phyloP scores from a whole-genome alignment of 768 basidiomycete genomes.

The Collybia sordida region DNA sequence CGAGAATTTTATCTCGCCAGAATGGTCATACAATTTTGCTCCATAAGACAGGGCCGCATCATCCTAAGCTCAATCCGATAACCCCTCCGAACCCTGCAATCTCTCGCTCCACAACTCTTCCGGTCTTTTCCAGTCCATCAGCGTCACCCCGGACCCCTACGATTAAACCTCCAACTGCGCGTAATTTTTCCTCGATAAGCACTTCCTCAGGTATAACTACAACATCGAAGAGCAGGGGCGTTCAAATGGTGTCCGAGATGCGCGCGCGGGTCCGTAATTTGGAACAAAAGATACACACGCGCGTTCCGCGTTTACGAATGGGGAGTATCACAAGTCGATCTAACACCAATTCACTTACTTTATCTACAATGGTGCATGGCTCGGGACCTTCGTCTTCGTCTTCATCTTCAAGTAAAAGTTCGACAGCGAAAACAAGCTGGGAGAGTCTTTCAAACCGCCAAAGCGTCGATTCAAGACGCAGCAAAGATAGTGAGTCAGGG shows the following conservation, averaged over 20 bases:
- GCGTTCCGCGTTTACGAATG: slow-evolving; percentile 82
- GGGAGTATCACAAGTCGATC: slow-evolving; percentile 66
- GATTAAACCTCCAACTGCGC: slow-evolving; percentile 34
- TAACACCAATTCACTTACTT: slow-evolving; percentile 35
- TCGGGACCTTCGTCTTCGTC: slow-evolving; percentile 33
- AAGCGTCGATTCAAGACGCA: slow-evolving; percentile 44
- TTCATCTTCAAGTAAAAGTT: slow-evolving; percentile 36
- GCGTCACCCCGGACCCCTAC: slow-evolving; percentile 46
- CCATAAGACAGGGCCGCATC: slow-evolving; percentile 50
- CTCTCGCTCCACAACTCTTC: slow-evolving; percentile 57
- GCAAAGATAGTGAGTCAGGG: slow-evolving; percentile 43
- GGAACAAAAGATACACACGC: slow-evolving; percentile 86
- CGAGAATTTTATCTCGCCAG: slow-evolving; percentile 34
- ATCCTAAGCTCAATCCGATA: slow-evolving; percentile 40
- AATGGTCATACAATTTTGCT: slow-evolving; percentile 48
- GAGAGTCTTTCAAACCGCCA: slow-evolving; percentile 40
- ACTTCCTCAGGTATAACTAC: slow-evolving; percentile 45
- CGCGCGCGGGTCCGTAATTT: slow-evolving; percentile 79
- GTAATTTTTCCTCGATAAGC: slow-evolving; percentile 37
- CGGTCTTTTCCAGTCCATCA: slow-evolving; percentile 43
- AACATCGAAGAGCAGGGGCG: slow-evolving; percentile 73
- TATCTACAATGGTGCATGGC: slow-evolving; percentile 24
- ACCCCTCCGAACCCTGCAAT: slow-evolving; percentile 44
- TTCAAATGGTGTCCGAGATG: slow-evolving; percentile 94
- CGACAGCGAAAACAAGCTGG: slow-evolving; percentile 43